Evolutionary conservation across 2,329 filamentous ascomycete species (phyloP).

Genomic region (Paracorniculantispora psalliotae): DNA sequence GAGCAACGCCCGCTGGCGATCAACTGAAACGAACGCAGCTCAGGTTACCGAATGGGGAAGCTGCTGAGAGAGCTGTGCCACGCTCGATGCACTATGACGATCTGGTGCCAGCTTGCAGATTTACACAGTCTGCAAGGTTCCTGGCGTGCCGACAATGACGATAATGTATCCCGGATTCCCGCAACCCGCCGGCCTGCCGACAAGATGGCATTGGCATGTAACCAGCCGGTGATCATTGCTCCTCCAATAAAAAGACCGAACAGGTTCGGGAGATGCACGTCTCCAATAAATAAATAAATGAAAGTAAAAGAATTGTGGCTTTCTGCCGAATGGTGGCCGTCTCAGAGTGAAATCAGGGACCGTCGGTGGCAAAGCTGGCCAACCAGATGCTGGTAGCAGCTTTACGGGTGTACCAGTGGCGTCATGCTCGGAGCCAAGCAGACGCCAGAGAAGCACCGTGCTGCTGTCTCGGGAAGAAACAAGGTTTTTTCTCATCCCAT

Average conservation of each 20-base stretch:
- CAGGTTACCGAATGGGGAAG: neutral
- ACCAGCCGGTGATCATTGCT: too few relatives aligned
- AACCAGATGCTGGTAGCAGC: neutral
- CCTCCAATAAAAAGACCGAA: neutral
- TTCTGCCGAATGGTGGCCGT: neutral
- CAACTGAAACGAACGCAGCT: neutral
- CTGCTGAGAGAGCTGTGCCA: neutral
- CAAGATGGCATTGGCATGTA: too few relatives aligned
- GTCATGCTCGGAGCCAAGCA: neutral
- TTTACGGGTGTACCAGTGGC: neutral
- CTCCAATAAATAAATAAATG: neutral
- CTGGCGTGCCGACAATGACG: neutral
- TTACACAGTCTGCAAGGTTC: neutral
- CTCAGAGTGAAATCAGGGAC: neutral
- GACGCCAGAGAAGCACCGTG: neutral
- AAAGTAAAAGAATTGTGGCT: neutral
- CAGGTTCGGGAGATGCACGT: neutral
- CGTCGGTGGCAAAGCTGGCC: neutral
- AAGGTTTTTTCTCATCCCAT: neutral
- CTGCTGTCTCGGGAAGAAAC: neutral
- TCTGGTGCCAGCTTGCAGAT: neutral
- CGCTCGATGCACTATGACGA: neutral
- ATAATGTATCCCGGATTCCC: too few relatives aligned
- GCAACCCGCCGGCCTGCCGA: too few relatives aligned
- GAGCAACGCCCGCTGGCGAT: neutral